Base-by-base conservation (phyloP, 495 filamentous ascomycete species). In the Podospora comata region DNA sequence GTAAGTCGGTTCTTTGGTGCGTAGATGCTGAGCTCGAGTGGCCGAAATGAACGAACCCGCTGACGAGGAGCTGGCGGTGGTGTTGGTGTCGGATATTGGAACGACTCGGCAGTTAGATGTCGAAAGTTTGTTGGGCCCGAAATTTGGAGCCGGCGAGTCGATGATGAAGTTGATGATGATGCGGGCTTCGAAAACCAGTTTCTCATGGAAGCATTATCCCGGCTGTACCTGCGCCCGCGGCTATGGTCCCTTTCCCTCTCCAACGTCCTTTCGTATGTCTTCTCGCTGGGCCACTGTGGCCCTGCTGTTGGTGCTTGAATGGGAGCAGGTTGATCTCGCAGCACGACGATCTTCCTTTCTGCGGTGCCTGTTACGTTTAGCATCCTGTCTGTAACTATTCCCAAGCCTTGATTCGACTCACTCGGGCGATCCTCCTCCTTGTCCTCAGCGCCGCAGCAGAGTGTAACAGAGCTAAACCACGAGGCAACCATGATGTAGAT, bases 11-110 rank as follows among this genome's bases (percentile, higher is more conserved):
- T 86, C 30, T 87, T 83, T 28, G 87, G 85, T 65, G 83, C 75
- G 73, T 91, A 88, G 67, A 96, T 91, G 78, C 86, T 92, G 62
- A 96, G 82, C 78, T 94, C 87, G 53, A 95, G 81, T 13, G 91
- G 90, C 48, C 85, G 84, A 76, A 92, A 92, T 18, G 82, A 77
- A 26, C 76, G 71, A 54, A 78, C 78, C 55, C 75, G 78, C 34
- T 77, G 67, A 58, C 67, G 60, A 15, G 58, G 62, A 56, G 68
- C 27, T 60, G 73, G 53, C 66, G 71, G 4, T 20, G 69, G 28
- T 48, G 67, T 63, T 60, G 69, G 58, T 26, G 64, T 27, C 18
- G 79, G 78, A 62, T 79, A 77, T 62, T 81, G 81, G 65, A 83
- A 82, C 0, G 82, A 82, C 58, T 82, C 80, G 44, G 81, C 80